These are phyloP conservation scores for Mucor sp. DNA, from an alignment of 371 early-diverging fungal genomes.

Conservation along the genomic window DNA sequence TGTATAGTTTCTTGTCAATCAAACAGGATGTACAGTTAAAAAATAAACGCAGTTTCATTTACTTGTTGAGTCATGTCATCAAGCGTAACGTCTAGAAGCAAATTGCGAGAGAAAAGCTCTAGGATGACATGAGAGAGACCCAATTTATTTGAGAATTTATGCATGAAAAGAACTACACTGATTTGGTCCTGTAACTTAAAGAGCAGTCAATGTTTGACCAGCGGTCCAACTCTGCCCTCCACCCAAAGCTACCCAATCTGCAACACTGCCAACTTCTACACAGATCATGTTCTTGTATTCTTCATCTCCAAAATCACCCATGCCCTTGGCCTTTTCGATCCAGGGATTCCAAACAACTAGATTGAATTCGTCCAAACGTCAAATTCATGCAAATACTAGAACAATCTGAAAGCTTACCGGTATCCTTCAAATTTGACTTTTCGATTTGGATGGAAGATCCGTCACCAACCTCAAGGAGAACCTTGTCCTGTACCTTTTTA, in stretches of 20 bases:
- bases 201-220: constrained; percentile 68
- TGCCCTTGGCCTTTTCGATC: constrained; percentile 83
- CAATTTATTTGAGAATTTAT: background rate
- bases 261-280: constrained; percentile 88
- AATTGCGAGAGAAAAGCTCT: background rate
- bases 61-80: background rate
- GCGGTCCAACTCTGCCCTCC: constrained; percentile 73
- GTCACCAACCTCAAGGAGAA: constrained; percentile 52
- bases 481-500: constrained; percentile 57
- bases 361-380: background rate
- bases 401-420: constrained; percentile 45
- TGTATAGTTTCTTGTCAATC: background rate
- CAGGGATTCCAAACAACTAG: constrained; percentile 97
- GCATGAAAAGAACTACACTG: background rate
- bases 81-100: background rate
- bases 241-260: constrained; percentile 67
- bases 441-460: constrained; percentile 46
- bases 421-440: constrained; percentile 68
- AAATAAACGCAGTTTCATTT: constrained; percentile 2
- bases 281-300: constrained; percentile 87
- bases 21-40: background rate
- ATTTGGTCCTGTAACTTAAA: background rate
- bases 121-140: background rate
- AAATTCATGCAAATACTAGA: constrained; percentile 2
- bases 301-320: constrained; percentile 89